Evolutionary conservation across 805 yeast species (phyloP).

Genomic region (Starmerella bombicola): DNA sequence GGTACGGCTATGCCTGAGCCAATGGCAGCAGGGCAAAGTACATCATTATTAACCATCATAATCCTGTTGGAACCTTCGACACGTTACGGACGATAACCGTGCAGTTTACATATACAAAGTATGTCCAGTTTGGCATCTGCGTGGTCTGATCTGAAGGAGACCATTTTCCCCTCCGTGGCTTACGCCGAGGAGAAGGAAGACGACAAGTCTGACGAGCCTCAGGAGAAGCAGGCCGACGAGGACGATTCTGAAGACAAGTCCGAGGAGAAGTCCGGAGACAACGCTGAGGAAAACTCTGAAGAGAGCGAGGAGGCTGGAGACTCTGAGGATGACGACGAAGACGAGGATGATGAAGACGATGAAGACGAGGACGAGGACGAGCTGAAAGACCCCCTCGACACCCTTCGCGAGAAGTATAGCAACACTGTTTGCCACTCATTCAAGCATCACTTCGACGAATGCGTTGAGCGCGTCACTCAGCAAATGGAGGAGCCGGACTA

Average conservation of each 20-base stretch:
- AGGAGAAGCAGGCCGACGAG: conserved; percentile 13
- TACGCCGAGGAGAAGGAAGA: conserved; percentile 49
- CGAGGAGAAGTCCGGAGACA: conserved; percentile 32
- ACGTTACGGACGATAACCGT: neutral
- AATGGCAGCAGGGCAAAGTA: conserved; percentile 12
- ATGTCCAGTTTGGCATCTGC: conserved; percentile 28
- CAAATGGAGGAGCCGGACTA: conserved; percentile 77
- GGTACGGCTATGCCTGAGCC: conserved; percentile 9
- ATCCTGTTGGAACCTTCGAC: neutral
- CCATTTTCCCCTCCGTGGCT: conserved; percentile 65
- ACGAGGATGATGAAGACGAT: conserved; percentile 43
- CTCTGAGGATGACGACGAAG: conserved; percentile 34
- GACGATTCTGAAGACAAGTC: conserved; percentile 29
- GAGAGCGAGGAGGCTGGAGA: conserved; percentile 24
- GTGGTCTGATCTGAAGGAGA: conserved; percentile 65
- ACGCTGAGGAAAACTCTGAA: conserved; percentile 12
- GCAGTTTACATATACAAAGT: neutral
- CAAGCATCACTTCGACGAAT: conserved; percentile 84
- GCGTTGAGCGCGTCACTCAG: conserved; percentile 87
- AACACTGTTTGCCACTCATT: conserved; percentile 56
- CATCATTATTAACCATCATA: conserved; percentile 13
- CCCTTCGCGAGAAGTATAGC: conserved; percentile 37
- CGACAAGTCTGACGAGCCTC: conserved; percentile 7
- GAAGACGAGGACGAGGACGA: conserved; percentile 62
- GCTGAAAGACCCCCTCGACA: conserved; percentile 52